These are phyloP conservation scores for Tetracentron sinense DNA, from an alignment of 164 flowering plant species.

Conservation along the genomic window DNA sequence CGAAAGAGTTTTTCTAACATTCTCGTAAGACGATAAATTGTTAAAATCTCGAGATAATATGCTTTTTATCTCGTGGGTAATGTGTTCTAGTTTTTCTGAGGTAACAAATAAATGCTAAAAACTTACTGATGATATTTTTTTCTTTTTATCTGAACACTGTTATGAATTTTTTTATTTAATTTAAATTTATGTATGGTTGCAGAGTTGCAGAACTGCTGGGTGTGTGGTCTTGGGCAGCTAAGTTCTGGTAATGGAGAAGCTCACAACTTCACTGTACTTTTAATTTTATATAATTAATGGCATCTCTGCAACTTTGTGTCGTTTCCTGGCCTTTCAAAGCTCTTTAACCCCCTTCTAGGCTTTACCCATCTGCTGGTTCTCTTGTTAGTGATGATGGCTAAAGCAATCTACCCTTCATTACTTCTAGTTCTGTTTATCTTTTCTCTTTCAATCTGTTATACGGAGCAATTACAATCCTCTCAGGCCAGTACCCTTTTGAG, in stretches of 20 bases:
- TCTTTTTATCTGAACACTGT: not conserved
- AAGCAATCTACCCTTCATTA: constrained; percentile 8
- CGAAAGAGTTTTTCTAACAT: too few relatives aligned
- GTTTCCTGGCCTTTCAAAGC: not conserved
- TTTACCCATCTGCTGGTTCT: not conserved
- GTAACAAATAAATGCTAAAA: too few relatives aligned
- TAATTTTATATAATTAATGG: not conserved
- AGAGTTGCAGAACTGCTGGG: not conserved
- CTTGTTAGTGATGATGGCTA: constrained; percentile 11
- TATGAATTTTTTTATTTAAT: not conserved
- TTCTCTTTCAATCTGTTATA: constrained; percentile 22
- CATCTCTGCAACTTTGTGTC: constrained; percentile 6
- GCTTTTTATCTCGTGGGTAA: too few relatives aligned
- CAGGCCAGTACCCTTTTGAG: constrained; percentile 61
- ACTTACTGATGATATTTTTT: too few relatives aligned
- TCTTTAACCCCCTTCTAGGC: not conserved
- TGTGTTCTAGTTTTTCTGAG: too few relatives aligned
- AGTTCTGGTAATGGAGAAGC: not conserved
- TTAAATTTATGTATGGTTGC: not conserved
- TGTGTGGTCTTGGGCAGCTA: constrained; percentile 6
- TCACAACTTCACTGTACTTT: too few relatives aligned
- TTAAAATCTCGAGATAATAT: not conserved
- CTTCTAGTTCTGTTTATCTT: constrained; percentile 24
- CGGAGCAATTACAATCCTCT: constrained; percentile 60
- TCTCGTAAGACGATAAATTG: too few relatives aligned